Percentiles rank a stretch among this genome's conserved stretches.
These are phyloP conservation scores for Aspergillus nanangensis DNA, from an alignment of 495 filamentous ascomycete genomes.

Conservation along the genomic window DNA sequence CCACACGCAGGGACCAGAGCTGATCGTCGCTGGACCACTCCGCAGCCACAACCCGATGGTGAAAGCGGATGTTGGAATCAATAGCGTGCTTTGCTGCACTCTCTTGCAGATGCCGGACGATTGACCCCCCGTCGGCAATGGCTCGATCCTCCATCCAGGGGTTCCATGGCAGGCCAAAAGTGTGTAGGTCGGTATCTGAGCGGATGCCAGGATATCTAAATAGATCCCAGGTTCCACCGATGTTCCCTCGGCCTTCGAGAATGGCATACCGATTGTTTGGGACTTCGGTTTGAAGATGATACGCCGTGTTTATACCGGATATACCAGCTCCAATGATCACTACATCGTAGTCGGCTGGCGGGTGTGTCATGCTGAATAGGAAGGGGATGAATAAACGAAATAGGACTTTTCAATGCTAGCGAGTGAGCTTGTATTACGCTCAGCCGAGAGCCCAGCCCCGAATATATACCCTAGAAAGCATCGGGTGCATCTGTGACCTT, in stretches of 20 bases:
- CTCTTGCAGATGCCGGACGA: conserved; percentile 54
- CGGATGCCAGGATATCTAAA: conserved; percentile 59
- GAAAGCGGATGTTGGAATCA: conserved; percentile 48
- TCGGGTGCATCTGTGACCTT: no score
- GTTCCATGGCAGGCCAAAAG: conserved; percentile 57
- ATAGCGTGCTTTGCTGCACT: conserved; percentile 49
- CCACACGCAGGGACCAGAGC: no score
- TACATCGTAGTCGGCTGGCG: conserved; percentile 51
- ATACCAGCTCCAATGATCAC: conserved; percentile 62
- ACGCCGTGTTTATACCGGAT: conserved; percentile 61
- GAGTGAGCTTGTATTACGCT: no score
- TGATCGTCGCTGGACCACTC: conserved; percentile 40
- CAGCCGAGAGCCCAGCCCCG: no score
- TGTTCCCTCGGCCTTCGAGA: conserved; percentile 46
- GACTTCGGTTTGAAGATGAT: conserved; percentile 51
- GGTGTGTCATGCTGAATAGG: no score
- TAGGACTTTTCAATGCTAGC: no score
- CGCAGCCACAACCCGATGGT: conserved; percentile 44
- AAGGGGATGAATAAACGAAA: no score
- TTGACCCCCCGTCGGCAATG: conserved; percentile 49
- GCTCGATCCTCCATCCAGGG: conserved; percentile 49
- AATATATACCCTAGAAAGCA: no score
- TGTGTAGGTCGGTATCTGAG: conserved; percentile 53
- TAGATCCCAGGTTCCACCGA: conserved; percentile 62
- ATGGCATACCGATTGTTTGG: conserved; percentile 48